These are phyloP conservation scores for Rosa lucieae DNA, from an alignment of 306 rosid genomes.

Conservation along the genomic window DNA sequence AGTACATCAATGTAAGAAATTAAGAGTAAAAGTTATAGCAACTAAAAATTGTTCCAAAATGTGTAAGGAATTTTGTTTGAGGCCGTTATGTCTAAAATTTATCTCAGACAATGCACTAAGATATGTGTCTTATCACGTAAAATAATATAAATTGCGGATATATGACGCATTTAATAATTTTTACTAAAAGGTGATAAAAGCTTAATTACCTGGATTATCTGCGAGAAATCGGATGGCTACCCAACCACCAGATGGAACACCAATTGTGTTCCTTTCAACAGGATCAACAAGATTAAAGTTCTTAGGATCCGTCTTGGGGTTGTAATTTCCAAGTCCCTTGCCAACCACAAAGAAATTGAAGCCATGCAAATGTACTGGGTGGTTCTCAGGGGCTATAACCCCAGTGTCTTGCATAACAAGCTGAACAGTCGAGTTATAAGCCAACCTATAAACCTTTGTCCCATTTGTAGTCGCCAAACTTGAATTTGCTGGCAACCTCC, in stretches of 20 bases:
- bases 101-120: neutral
- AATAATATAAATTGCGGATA: too few relatives aligned
- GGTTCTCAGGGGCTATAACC: constrained; percentile 63
- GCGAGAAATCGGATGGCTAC: constrained; percentile 76
- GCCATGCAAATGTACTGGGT: constrained; percentile 86
- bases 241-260: constrained; percentile 95
- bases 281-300: constrained; percentile 74
- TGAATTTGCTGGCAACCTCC: constrained; percentile 43
- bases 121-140: too few relatives aligned
- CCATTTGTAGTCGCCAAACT: constrained; percentile 45
- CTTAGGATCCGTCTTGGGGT: constrained; percentile 48
- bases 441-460: constrained; percentile 55
- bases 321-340: constrained; percentile 63
- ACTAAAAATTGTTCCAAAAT: neutral
- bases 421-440: constrained; percentile 58
- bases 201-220: constrained; percentile 78
- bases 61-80: neutral
- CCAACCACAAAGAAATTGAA: constrained; percentile 77
- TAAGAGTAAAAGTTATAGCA: neutral
- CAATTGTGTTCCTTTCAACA: constrained; percentile 78
- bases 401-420: constrained; percentile 78
- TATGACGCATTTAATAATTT: too few relatives aligned
- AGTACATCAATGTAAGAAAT: neutral
- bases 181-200: neutral
- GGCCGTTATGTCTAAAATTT: neutral